Base-by-base conservation (phyloP, 2,329 filamentous ascomycete genomes). In the Colletotrichum sp. region DNA sequence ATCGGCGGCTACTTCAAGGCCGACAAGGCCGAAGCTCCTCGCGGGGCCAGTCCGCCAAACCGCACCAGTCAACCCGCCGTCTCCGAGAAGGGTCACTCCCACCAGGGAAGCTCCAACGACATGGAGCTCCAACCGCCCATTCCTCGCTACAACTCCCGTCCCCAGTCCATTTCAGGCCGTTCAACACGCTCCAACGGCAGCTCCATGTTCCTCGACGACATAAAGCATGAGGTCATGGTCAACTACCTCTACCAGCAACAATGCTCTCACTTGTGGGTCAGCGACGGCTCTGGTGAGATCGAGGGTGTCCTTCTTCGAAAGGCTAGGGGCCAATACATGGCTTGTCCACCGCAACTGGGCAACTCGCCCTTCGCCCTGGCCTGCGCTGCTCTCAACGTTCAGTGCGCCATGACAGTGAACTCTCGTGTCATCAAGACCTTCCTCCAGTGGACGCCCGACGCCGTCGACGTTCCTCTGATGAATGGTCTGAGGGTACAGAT, bases 181-280 rank as follows among this genome's bases (percentile, higher is more conserved):
- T 90, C 89, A n/a, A 82, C 83, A 18, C 83, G 83, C 32, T 90
- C 88, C 18, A 83, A 81, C 28, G 83, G 83, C 64, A 91, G 88
- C 80, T 91, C 89, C 52, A 84, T 89, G 72, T 89, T 93, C 75
- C 83, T 94, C 13, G 93, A 94, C 75, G 93, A 94, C 77, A 94
- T 95, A 84, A 94, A 94, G 83, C 93, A 95, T 80, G 94, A 96
- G 83, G 93, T 96, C 76, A 96, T 96, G 94, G 93, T 94, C 76
- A 95, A 94, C 84, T 95, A 95, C 82, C 87, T 96, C 30, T 95
- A 95, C 83, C 94, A 96, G 83, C 93, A 96, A 82, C 94, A 95
- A 84, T 95, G 93, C 80, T 90, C 91, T 15, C 90, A 92, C 76
- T 88, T 95, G 38, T 96, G 94, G 94, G 92, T 95, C 24, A 91